Percentiles rank a stretch among this genome's conserved stretches.
These are phyloP conservation scores for Jatropha curcas DNA, from an alignment of 345 rosid genomes.

Conservation along the genomic window DNA sequence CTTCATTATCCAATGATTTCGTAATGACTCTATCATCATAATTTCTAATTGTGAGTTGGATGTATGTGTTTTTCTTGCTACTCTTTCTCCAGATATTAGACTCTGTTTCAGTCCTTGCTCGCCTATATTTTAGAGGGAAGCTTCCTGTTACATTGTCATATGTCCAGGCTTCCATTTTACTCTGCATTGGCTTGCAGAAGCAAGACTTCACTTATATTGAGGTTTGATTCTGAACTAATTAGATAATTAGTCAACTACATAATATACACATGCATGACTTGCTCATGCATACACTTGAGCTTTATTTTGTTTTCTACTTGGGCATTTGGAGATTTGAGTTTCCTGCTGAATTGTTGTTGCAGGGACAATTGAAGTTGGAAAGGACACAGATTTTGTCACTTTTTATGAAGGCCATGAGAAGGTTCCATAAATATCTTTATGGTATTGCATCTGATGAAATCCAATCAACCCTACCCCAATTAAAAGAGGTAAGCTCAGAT, in stretches of 20 bases:
- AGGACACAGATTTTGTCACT: constrained; percentile 65
- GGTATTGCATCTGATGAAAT: constrained; percentile 64
- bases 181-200: constrained; percentile 85
- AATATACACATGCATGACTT: background rate
- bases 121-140: constrained; percentile 73
- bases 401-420: constrained; percentile 74
- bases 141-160: constrained; percentile 72
- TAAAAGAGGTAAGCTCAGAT: constrained; percentile 68
- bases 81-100: constrained; percentile 55
- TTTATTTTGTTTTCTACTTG: constrained; percentile 3
- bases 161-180: constrained; percentile 79
- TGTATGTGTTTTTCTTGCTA: constrained; percentile 1
- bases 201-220: constrained; percentile 58
- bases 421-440: constrained; percentile 62
- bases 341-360: constrained; percentile 31
- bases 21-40: background rate
- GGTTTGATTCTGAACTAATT: constrained; percentile 47
- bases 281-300: background rate
- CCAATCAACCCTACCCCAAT: constrained; percentile 57
- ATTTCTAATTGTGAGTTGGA: background rate
- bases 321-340: background rate
- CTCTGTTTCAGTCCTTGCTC: constrained; percentile 67
- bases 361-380: constrained; percentile 85
- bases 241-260: background rate
- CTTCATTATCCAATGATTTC: background rate